phyloP scores from a whole-genome alignment of 2,329 filamentous ascomycete genomes.

The Rugonectria rugulosa region DNA sequence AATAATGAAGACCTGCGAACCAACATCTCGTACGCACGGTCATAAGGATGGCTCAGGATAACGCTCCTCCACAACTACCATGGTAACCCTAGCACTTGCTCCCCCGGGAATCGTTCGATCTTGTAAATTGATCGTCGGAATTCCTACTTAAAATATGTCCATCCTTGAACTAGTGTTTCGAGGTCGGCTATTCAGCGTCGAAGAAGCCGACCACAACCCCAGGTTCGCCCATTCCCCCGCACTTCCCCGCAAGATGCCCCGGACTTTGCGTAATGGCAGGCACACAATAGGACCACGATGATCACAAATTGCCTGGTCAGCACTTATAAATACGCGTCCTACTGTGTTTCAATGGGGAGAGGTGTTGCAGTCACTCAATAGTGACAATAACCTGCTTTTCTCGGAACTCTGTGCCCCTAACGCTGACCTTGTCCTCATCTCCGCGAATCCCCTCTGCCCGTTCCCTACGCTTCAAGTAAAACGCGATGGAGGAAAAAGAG shows the following conservation, averaged over 20 bases:
- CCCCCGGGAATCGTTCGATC: neutral
- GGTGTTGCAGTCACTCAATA: too few species aligned
- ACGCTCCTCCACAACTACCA: neutral
- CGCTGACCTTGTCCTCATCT: too few species aligned
- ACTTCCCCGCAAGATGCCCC: neutral
- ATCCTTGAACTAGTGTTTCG: neutral
- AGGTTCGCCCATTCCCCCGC: neutral
- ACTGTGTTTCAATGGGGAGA: neutral
- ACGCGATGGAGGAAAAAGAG: neutral
- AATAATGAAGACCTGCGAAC: too few species aligned
- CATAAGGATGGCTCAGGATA: neutral
- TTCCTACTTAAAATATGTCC: neutral
- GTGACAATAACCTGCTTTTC: too few species aligned
- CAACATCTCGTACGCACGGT: neutral
- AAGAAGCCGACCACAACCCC: neutral
- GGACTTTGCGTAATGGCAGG: neutral
- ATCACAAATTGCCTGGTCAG: neutral
- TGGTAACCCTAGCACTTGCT: neutral
- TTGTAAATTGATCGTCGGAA: too few species aligned
- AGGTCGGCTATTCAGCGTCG: neutral
- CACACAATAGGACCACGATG: neutral
- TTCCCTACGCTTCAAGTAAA: neutral
- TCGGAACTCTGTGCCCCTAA: too few species aligned
- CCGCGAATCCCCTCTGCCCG: too few species aligned
- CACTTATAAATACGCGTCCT: conserved; percentile 1